phyloP scores from a whole-genome alignment of 2,329 filamentous ascomycete species.

The Botrytis elliptica region DNA sequence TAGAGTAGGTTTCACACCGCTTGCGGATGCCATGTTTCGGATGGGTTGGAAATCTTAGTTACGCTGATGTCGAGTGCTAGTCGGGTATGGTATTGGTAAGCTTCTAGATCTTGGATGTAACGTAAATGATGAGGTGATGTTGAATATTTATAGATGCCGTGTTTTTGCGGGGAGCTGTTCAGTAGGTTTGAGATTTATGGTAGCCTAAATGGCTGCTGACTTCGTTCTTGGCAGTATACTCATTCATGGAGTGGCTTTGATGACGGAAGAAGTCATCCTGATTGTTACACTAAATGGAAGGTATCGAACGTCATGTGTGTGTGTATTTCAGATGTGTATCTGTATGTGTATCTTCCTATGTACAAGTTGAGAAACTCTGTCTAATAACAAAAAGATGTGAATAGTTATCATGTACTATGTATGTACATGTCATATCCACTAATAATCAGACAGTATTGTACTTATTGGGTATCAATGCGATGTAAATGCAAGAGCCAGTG shows the following conservation, averaged over 20 bases:
- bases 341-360: background rate
- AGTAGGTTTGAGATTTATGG: background rate
- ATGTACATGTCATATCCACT: background rate
- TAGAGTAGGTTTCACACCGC: background rate
- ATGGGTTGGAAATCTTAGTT: background rate
- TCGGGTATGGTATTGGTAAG: background rate
- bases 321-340: constrained; percentile 1
- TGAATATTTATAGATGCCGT: constrained; percentile 8
- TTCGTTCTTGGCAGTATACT: too few relatives aligned
- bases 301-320: background rate
- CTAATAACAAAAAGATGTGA: background rate
- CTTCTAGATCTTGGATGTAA: background rate
- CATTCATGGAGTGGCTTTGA: background rate
- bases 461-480: constrained; percentile 7
- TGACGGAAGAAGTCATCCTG: background rate
- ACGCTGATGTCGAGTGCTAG: background rate
- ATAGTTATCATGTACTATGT: background rate
- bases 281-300: background rate
- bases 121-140: background rate
- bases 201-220: constrained; percentile 17
- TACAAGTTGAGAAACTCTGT: background rate
- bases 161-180: constrained; percentile 5
- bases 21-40: background rate
- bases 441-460: constrained; percentile 2
- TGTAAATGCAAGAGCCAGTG: background rate